These are phyloP conservation scores for Ophiostoma himal-ulmi DNA, from an alignment of 2,329 filamentous ascomycete species.

Conservation along the genomic window DNA sequence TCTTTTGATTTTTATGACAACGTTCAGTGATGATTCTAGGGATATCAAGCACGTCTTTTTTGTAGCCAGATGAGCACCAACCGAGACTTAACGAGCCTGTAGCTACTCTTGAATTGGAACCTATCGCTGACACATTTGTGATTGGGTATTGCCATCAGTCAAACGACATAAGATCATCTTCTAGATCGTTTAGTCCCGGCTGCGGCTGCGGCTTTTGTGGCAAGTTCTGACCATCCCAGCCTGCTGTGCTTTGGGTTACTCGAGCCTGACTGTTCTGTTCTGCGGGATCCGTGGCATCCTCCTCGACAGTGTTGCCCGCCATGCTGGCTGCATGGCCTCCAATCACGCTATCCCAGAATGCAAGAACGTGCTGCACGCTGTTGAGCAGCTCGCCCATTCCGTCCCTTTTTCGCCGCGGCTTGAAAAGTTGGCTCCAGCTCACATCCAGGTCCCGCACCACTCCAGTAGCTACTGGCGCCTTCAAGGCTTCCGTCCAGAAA, in stretches of 20 bases:
- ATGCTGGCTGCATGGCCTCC: neutral
- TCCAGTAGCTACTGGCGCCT: neutral
- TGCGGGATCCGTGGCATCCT: neutral
- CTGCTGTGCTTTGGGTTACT: neutral
- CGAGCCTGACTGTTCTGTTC: neutral
- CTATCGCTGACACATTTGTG: neutral
- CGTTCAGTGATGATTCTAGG: neutral
- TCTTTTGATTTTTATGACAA: neutral
- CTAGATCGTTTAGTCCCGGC: neutral
- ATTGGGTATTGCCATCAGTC: neutral
- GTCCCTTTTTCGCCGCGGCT: neutral
- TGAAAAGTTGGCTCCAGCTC: slow-evolving; percentile 20
- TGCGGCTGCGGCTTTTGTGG: neutral
- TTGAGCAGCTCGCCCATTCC: slow-evolving; percentile 20
- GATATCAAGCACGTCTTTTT: neutral
- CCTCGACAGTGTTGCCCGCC: neutral
- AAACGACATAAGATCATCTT: slow-evolving; percentile 17
- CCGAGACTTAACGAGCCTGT: neutral
- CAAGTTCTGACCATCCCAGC: neutral
- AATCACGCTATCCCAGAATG: neutral
- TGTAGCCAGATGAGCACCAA: neutral
- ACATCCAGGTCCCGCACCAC: slow-evolving; percentile 21
- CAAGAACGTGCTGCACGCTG: neutral
- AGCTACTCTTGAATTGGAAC: neutral
- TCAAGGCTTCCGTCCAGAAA: slow-evolving; percentile 19